Conservation (phyloP, 352 stramenopile species). For the Pelagophyceae sp. region DNA sequence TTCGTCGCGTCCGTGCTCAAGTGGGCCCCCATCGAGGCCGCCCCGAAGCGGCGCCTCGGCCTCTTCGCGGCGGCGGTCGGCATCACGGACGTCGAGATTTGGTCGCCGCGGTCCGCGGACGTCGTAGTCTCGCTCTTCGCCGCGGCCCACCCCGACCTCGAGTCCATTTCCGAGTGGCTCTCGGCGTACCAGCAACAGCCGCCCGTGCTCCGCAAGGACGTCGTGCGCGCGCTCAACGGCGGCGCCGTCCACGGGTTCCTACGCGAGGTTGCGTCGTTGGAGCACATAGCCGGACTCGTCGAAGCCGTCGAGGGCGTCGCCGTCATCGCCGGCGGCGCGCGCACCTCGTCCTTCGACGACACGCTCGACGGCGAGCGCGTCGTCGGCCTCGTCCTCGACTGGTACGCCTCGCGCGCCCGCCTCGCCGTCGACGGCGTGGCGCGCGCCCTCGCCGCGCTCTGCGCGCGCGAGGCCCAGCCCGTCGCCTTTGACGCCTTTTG, state of each 20-base stretch:
- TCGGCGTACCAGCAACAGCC: not conserved
- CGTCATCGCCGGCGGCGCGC: not conserved
- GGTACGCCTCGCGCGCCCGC: not conserved
- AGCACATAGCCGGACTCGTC: not conserved
- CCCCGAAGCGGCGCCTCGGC: not conserved
- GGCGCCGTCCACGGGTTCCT: not conserved
- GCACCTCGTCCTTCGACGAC: not conserved
- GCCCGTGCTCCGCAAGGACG: not conserved
- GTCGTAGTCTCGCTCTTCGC: not conserved
- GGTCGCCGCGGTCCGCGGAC: not conserved
- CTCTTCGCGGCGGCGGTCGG: not conserved
- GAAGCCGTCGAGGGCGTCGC: not conserved
- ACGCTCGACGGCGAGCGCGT: not conserved
- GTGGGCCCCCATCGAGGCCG: not conserved
- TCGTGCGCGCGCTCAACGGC: not conserved
- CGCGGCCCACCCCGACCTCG: not conserved
- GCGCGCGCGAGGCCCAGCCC: not conserved
- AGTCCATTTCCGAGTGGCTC: not conserved
- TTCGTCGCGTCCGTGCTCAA: not conserved
- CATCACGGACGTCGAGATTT: not conserved
- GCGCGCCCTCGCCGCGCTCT: not conserved
- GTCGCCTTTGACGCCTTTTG: not conserved
- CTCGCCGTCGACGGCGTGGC: not conserved
- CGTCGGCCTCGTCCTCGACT: not conserved
- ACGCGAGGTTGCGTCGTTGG: not conserved